These are phyloP conservation scores for Ceratocystis eucalypticola DNA, from an alignment of 2,329 filamentous ascomycete genomes.

Conservation along the genomic window DNA sequence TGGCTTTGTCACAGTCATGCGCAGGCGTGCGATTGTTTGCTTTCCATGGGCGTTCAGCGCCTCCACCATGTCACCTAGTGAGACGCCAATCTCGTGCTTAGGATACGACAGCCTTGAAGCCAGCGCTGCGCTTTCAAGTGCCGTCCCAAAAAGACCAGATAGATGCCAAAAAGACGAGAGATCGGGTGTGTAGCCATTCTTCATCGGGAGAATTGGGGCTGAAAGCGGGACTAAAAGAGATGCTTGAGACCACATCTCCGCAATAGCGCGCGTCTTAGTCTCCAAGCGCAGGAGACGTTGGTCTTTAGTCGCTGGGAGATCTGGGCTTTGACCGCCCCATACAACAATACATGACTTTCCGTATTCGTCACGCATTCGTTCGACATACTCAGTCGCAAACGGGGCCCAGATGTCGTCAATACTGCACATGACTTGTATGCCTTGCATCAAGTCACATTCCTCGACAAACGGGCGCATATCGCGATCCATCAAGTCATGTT, in stretches of 20 bases:
- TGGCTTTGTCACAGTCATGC: conserved; percentile 42
- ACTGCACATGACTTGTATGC: conserved; percentile 60
- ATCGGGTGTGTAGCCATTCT: conserved; percentile 42
- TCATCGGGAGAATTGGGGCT: conserved; percentile 38
- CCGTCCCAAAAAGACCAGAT: conserved; percentile 60
- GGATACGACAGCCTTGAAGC: conserved; percentile 53
- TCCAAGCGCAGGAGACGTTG: conserved; percentile 43
- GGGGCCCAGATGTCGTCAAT: conserved; percentile 72
- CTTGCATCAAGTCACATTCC: conserved; percentile 87
- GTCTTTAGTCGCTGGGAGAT: not conserved
- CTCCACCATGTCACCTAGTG: conserved; percentile 49
- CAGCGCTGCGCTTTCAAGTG: conserved; percentile 65
- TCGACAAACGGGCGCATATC: conserved; percentile 80
- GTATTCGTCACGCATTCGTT: conserved; percentile 76
- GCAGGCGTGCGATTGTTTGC: conserved; percentile 62
- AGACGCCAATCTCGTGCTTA: conserved; percentile 30
- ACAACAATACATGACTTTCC: conserved; percentile 78
- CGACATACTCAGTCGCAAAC: conserved; percentile 58
- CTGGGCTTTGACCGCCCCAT: conserved; percentile 61
- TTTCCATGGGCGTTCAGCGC: conserved; percentile 62
- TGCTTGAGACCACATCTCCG: conserved; percentile 53
- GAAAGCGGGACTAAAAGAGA: conserved; percentile 67
- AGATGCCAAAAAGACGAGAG: conserved; percentile 60
- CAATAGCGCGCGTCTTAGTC: conserved; percentile 62
- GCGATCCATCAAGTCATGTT: conserved; percentile 79